Evolutionary conservation across 106 monocot genomes (phyloP).

Genomic region (Phalaenopsis aphrodite): DNA sequence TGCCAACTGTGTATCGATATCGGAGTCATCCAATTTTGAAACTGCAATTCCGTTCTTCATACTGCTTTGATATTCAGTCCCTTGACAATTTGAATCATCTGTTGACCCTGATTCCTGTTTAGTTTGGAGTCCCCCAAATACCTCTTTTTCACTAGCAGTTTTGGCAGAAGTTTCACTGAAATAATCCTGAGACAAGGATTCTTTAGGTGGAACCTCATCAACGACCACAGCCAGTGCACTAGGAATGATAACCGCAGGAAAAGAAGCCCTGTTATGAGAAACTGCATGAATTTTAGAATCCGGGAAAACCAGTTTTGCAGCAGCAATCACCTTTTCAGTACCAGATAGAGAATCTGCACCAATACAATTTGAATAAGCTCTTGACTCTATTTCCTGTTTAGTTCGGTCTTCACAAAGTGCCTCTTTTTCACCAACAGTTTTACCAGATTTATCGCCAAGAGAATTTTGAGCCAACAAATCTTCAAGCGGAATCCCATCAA

Average conservation of each 20-base stretch:
- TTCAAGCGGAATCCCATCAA: neutral
- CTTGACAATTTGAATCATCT: neutral
- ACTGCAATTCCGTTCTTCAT: neutral
- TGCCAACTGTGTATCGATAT: neutral
- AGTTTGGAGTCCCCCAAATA: neutral
- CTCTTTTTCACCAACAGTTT: neutral
- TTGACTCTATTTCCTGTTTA: slow-evolving; percentile 26
- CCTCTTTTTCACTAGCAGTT: neutral
- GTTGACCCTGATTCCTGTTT: neutral
- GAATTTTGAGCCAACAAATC: neutral
- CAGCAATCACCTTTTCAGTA: slow-evolving; percentile 1
- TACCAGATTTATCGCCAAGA: neutral
- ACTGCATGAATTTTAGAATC: slow-evolving; percentile 6
- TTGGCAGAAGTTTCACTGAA: neutral
- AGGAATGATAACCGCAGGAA: neutral
- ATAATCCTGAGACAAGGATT: neutral
- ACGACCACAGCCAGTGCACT: neutral
- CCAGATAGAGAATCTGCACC: slow-evolving; percentile 6
- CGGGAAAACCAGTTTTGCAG: slow-evolving; percentile 14
- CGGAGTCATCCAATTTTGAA: neutral
- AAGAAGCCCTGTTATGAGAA: slow-evolving; percentile 1
- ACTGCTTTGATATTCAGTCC: neutral
- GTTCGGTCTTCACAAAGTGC: slow-evolving; percentile 18
- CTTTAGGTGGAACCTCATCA: neutral
- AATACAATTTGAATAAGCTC: slow-evolving; percentile 10